phyloP scores from a whole-genome alignment of 192 early-diverging fungal genomes.

The Kappamyces sp. region DNA sequence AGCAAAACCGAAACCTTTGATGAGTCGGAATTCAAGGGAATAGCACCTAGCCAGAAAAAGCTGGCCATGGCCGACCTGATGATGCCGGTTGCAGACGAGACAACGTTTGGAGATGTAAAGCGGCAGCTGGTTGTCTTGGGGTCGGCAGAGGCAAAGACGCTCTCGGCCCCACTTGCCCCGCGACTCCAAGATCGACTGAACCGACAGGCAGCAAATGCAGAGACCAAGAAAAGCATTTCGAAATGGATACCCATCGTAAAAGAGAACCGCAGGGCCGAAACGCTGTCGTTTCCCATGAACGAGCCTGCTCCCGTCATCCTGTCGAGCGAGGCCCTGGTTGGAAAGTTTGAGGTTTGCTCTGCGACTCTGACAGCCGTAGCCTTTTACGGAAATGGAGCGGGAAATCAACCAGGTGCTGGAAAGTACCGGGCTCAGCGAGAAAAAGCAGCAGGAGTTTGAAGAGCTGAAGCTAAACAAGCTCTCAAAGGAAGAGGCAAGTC shows the following conservation, averaged over 20 bases:
- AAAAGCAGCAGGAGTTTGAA: slow-evolving; percentile 72
- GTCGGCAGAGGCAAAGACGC: slow-evolving; percentile 32
- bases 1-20: slow-evolving; percentile 65
- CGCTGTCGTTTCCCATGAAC: slow-evolving; percentile 65
- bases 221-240: slow-evolving; percentile 71
- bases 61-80: slow-evolving; percentile 73
- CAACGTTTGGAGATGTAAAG: slow-evolving; percentile 59
- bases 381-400: slow-evolving; percentile 67
- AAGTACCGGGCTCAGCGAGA: slow-evolving; percentile 71
- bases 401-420: slow-evolving; percentile 67
- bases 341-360: slow-evolving; percentile 49
- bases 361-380: slow-evolving; percentile 27
- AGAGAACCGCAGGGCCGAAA: slow-evolving; percentile 77
- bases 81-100: slow-evolving; percentile 53
- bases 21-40: slow-evolving; percentile 69
- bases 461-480: slow-evolving; percentile 81
- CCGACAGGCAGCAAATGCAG: slow-evolving; percentile 78
- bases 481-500: slow-evolving; percentile 68
- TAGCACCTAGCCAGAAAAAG: slow-evolving; percentile 49
- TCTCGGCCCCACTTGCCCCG: slow-evolving; percentile 74
- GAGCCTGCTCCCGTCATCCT: slow-evolving; percentile 25
- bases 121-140: slow-evolving; percentile 55
- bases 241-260: slow-evolving; percentile 83
- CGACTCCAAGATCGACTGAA: slow-evolving; percentile 80
- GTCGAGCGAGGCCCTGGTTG: slow-evolving; percentile 52